Conservation (phyloP, 176 grass and related monocot genomes). For the Bothriochloa decipiens region DNA sequence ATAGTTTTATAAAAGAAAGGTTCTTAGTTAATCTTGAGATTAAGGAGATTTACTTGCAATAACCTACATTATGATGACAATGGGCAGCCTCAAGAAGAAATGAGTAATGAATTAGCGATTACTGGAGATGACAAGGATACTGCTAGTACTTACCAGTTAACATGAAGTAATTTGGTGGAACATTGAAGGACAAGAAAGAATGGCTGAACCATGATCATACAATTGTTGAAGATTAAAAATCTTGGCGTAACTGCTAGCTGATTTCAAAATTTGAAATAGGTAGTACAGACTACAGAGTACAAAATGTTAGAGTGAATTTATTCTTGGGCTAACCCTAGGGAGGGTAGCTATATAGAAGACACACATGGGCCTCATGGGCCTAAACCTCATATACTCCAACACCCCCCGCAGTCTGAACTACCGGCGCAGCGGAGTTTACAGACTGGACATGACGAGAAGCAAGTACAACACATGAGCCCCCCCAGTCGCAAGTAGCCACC, state of each 20-base stretch:
- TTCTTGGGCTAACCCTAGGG: too few species aligned
- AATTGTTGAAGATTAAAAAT: slow-evolving; percentile 34
- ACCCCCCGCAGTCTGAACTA: too few species aligned
- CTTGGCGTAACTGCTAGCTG: slow-evolving; percentile 13
- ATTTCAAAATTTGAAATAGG: slow-evolving; percentile 46
- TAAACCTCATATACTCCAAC: too few species aligned
- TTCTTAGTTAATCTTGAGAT: not conserved
- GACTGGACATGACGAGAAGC: too few species aligned
- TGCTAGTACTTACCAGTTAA: slow-evolving; percentile 27
- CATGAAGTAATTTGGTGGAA: slow-evolving; percentile 4
- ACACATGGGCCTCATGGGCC: too few species aligned
- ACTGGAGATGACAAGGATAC: slow-evolving; percentile 5
- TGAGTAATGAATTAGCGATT: slow-evolving; percentile 1
- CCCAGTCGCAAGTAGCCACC: too few species aligned
- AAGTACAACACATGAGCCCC: too few species aligned
- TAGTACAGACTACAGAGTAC: slow-evolving; percentile 31
- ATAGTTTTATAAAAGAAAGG: not conserved
- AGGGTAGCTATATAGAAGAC: too few species aligned
- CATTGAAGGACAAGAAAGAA: slow-evolving; percentile 10
- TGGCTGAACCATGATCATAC: slow-evolving; percentile 17
- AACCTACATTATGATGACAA: not conserved
- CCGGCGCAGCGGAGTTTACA: too few species aligned
- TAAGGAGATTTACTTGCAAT: slow-evolving; percentile 17
- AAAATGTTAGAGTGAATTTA: too few species aligned
- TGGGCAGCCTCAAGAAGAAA: not conserved